These are phyloP conservation scores for Lecanicillium sp. DNA, from an alignment of 2,329 filamentous ascomycete species.

Conservation along the genomic window DNA sequence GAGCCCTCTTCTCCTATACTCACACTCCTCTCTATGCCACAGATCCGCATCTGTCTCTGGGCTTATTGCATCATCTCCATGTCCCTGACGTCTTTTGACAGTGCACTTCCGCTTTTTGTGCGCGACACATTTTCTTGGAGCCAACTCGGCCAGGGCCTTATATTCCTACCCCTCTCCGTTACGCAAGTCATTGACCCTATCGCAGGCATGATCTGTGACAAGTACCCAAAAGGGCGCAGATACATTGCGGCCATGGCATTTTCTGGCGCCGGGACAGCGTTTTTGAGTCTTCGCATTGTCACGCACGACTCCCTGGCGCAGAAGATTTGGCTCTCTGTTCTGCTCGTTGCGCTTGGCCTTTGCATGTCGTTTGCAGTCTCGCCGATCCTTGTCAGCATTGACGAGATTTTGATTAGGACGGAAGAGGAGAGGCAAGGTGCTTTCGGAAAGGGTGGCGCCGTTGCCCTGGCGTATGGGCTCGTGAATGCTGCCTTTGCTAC, in stretches of 20 bases:
- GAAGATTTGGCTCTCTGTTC: background rate
- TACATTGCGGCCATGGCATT: background rate
- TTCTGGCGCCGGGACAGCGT: background rate
- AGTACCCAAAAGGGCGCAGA: background rate
- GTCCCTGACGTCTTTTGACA: background rate
- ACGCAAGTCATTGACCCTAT: background rate
- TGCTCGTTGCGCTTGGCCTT: background rate
- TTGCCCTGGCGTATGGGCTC: constrained; percentile 1
- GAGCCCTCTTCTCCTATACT: background rate
- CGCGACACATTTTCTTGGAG: background rate
- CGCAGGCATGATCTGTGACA: background rate
- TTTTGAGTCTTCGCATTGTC: background rate
- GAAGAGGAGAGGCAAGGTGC: background rate
- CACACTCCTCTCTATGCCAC: background rate
- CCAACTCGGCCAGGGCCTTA: background rate
- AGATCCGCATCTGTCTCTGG: background rate
- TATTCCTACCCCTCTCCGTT: background rate
- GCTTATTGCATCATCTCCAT: background rate
- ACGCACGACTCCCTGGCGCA: background rate
- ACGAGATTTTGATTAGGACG: background rate
- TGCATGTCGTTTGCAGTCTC: background rate
- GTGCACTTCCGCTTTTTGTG: constrained; percentile 1
- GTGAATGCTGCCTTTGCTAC: background rate
- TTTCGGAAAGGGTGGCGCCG: background rate
- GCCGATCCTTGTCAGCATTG: background rate